These are phyloP conservation scores for Trichoderma erinaceum DNA, from an alignment of 495 filamentous ascomycete genomes.

Conservation along the genomic window DNA sequence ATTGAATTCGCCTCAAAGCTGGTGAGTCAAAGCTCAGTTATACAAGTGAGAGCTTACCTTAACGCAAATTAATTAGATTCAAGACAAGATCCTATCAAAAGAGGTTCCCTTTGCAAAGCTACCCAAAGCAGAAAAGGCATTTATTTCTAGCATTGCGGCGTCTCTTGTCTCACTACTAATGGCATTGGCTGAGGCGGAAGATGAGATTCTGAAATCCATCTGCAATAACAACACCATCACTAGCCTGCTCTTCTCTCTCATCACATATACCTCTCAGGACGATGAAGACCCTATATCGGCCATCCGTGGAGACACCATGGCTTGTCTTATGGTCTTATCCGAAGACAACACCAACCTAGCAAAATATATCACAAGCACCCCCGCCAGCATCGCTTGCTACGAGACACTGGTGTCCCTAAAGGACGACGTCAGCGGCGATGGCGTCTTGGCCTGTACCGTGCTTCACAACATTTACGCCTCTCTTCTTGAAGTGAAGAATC, in stretches of 20 bases:
- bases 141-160: slow-evolving; percentile 44
- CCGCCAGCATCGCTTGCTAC: slow-evolving; percentile 32
- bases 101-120: slow-evolving; percentile 33
- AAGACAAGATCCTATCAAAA: slow-evolving; percentile 25
- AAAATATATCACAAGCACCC: slow-evolving; percentile 31
- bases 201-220: slow-evolving; percentile 49
- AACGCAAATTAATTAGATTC: slow-evolving; percentile 28
- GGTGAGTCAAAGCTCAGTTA: slow-evolving; percentile 30
- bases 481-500: slow-evolving; percentile 43
- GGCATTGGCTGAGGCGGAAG: slow-evolving; percentile 44
- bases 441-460: slow-evolving; percentile 44
- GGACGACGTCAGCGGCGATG: slow-evolving; percentile 28
- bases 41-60: background rate
- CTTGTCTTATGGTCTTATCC: slow-evolving; percentile 47
- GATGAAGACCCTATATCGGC: slow-evolving; percentile 19
- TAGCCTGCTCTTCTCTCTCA: slow-evolving; percentile 46
- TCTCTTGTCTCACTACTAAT: slow-evolving; percentile 40
- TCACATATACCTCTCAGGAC: slow-evolving; percentile 27
- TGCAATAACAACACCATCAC: slow-evolving; percentile 38
- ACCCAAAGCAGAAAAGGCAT: slow-evolving; percentile 42
- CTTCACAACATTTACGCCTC: slow-evolving; percentile 47
- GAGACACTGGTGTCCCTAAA: slow-evolving; percentile 33
- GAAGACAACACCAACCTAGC: slow-evolving; percentile 47
- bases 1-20: slow-evolving; percentile 44
- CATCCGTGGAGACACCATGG: slow-evolving; percentile 39